Conservation (phyloP, 306 rosid species). For the Vachellia collinsii region DNA sequence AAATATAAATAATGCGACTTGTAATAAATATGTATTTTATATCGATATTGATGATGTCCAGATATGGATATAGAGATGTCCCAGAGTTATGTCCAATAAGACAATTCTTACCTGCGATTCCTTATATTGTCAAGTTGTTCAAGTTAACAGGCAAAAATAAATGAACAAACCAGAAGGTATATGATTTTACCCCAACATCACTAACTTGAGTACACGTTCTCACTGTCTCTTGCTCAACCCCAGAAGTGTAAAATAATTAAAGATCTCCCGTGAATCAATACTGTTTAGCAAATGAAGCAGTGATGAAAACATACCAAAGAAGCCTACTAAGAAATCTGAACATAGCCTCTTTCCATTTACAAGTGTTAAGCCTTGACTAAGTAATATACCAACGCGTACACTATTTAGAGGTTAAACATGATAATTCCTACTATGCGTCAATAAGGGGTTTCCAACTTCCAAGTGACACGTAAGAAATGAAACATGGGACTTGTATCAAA, state of each 20-base stretch:
- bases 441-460: neutral
- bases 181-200: neutral
- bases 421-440: neutral
- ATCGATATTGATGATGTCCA: neutral
- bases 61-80: neutral
- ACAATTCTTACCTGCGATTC: neutral
- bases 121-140: neutral
- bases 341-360: neutral
- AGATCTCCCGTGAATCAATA: neutral
- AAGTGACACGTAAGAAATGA: neutral
- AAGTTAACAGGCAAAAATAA: neutral
- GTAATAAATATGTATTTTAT: too few species aligned
- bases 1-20: too few species aligned
- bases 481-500: conserved; percentile 33
- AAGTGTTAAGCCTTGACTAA: neutral
- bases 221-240: neutral
- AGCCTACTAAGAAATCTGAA: neutral
- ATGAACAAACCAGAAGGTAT: too few species aligned
- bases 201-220: neutral
- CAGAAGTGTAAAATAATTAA: neutral
- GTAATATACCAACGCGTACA: neutral
- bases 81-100: neutral
- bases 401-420: neutral
- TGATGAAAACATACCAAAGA: neutral
- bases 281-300: neutral